Evolutionary conservation across 768 basidiomycete species (phyloP).

Genomic region (Amanita brunnescens): DNA sequence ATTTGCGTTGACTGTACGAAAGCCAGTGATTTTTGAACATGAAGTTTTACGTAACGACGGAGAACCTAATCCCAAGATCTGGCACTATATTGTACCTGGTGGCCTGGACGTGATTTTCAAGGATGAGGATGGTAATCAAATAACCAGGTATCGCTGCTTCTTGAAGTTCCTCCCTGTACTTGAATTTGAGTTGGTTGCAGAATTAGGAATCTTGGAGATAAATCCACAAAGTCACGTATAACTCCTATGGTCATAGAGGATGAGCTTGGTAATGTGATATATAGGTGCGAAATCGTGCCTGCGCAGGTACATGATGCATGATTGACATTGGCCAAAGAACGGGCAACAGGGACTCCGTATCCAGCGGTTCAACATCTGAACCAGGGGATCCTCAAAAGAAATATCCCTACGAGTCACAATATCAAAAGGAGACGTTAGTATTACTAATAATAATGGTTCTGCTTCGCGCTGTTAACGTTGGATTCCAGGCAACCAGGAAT

Average conservation of each 20-base stretch:
- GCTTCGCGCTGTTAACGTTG: not conserved
- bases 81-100: slow-evolving; percentile 54
- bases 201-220: slow-evolving; percentile 13
- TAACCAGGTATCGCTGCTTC: slow-evolving; percentile 38
- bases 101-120: slow-evolving; percentile 61
- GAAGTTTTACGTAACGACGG: slow-evolving; percentile 18
- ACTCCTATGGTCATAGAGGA: slow-evolving; percentile 51
- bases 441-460: not conserved
- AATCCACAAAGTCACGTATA: slow-evolving; percentile 11
- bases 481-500: not conserved
- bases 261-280: slow-evolving; percentile 47
- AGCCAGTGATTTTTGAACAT: slow-evolving; percentile 16
- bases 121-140: slow-evolving; percentile 55
- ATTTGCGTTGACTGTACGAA: slow-evolving; percentile 7
- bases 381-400: not conserved
- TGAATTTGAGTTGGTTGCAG: slow-evolving; percentile 7
- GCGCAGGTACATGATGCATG: not conserved
- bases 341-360: slow-evolving; percentile 3
- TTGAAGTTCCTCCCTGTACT: not conserved
- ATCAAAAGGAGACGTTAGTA: slow-evolving; percentile 2
- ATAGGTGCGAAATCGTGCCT: slow-evolving; percentile 29
- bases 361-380: not conserved
- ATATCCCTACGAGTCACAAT: slow-evolving; percentile 5
- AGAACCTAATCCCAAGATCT: slow-evolving; percentile 25
- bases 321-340: slow-evolving; percentile 2